Percentiles rank a stretch among this genome's conserved stretches.
phyloP scores from a whole-genome alignment of 2,329 filamentous ascomycete genomes.

The Dryadomyces quercivorus region DNA sequence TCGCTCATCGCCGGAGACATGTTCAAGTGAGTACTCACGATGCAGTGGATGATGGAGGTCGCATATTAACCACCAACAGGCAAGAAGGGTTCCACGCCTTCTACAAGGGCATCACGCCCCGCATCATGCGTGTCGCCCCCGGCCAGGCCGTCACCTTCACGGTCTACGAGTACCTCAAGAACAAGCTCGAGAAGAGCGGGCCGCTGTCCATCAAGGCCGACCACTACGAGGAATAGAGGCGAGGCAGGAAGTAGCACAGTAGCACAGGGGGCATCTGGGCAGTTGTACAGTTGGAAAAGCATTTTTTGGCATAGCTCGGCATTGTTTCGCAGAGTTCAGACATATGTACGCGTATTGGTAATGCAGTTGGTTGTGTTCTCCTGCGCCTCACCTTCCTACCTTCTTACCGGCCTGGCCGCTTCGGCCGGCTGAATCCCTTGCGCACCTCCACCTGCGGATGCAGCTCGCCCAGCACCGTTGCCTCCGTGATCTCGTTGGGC shows the following conservation, averaged over 20 bases:
- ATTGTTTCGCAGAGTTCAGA: background rate
- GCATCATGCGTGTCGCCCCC: constrained; percentile 93
- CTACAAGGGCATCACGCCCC: constrained; percentile 97
- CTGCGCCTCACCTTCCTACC: background rate
- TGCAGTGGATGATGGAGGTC: background rate
- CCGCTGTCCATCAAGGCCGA: constrained; percentile 46
- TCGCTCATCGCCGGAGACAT: constrained; percentile 66
- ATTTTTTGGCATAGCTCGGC: background rate
- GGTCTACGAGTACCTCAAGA: constrained; percentile 68
- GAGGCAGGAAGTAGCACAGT: background rate
- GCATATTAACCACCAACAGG: background rate
- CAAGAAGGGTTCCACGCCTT: constrained; percentile 67
- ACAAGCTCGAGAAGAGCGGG: constrained; percentile 55
- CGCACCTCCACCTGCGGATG: constrained; percentile 54
- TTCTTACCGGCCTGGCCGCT: constrained; percentile 56
- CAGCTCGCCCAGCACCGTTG: constrained; percentile 52
- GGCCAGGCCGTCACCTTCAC: constrained; percentile 74
- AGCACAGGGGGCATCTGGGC: background rate
- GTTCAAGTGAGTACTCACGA: constrained; percentile 54
- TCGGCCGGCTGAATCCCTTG: constrained; percentile 63
- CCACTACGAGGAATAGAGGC: constrained; percentile 51
- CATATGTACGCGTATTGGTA: background rate
- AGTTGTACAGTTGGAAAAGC: background rate
- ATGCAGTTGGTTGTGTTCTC: background rate
- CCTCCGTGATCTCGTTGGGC: constrained; percentile 58